A percentile compares a stretch with the other conserved stretches of the same genome.
phyloP scores from a whole-genome alignment of 306 rosid species.

The Trichosanthes truncata region DNA sequence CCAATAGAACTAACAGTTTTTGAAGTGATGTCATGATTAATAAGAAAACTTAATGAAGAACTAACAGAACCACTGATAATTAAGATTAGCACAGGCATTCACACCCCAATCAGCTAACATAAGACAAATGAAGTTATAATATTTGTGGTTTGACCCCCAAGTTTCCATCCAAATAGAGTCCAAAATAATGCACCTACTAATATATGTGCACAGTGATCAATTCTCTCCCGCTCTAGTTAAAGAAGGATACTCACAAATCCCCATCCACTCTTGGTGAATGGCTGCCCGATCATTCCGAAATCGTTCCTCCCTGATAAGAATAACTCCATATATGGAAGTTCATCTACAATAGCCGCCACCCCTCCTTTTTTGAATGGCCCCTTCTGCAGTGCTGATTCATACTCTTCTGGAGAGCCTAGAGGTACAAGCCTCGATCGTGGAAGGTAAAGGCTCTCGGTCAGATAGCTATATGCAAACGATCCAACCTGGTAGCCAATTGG shows the following conservation, averaged over 20 bases:
- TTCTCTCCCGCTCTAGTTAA: not conserved
- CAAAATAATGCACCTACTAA: not conserved
- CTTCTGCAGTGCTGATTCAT: conserved; percentile 50
- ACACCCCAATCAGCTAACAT: not conserved
- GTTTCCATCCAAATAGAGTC: not conserved
- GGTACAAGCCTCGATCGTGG: conserved; percentile 53
- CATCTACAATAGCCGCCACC: conserved; percentile 86
- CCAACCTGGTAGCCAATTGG: conserved; percentile 95
- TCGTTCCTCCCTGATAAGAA: conserved; percentile 62
- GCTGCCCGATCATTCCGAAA: conserved; percentile 74
- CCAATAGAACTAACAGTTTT: not conserved
- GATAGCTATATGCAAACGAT: conserved; percentile 74
- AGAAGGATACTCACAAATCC: conserved; percentile 79
- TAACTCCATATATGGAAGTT: conserved; percentile 72
- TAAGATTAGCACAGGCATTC: not conserved
- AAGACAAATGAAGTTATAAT: not conserved
- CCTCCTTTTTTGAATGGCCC: conserved; percentile 71
- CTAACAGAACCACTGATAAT: not conserved
- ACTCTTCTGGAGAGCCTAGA: conserved; percentile 79
- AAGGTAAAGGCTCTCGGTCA: conserved; percentile 57
- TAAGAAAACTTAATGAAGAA: not conserved
- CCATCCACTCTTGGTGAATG: conserved; percentile 84
- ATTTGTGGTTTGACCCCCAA: not conserved
- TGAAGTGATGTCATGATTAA: not conserved
- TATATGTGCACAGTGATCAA: not conserved